Conservation (phyloP, 2,329 filamentous ascomycete species). For the Cadophora sp. region DNA sequence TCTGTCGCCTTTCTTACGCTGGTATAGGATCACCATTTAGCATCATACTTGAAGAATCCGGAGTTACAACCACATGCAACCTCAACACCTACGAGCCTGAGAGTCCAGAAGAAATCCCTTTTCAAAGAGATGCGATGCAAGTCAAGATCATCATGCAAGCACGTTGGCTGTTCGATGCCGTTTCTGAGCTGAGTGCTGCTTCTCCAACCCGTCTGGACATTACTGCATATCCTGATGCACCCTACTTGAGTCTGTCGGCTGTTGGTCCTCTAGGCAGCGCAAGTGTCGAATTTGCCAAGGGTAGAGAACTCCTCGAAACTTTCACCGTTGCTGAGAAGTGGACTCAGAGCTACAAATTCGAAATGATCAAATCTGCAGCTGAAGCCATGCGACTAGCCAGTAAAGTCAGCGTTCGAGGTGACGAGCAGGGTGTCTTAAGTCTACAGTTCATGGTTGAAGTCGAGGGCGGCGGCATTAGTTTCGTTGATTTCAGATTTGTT, state of each 20-base stretch:
- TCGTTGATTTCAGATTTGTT: slow-evolving; percentile 84
- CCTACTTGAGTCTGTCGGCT: slow-evolving; percentile 78
- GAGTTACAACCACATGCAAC: slow-evolving; percentile 88
- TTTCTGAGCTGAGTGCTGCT: slow-evolving; percentile 66
- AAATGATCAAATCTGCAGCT: slow-evolving; percentile 81
- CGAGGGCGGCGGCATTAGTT: slow-evolving; percentile 72
- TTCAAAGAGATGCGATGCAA: slow-evolving; percentile 78
- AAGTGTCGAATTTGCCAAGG: slow-evolving; percentile 70
- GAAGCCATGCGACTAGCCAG: slow-evolving; percentile 92
- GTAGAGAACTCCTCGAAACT: slow-evolving; percentile 74
- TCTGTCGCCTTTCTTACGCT: slow-evolving; percentile 82
- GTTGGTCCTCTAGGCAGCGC: slow-evolving; percentile 65
- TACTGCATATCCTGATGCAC: slow-evolving; percentile 62
- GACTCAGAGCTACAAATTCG: slow-evolving; percentile 83
- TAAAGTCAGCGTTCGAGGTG: slow-evolving; percentile 90
- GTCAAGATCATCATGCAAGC: slow-evolving; percentile 97
- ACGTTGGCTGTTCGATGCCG: slow-evolving; percentile 72
- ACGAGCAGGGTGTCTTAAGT: slow-evolving; percentile 88
- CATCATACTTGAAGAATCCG: slow-evolving; percentile 84
- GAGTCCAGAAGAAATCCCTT: slow-evolving; percentile 80
- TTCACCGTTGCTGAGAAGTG: slow-evolving; percentile 67
- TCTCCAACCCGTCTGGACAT: slow-evolving; percentile 78
- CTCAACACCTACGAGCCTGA: slow-evolving; percentile 87
- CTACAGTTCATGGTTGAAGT: slow-evolving; percentile 96
- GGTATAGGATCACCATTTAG: slow-evolving; percentile 79